Evolutionary conservation across 345 rosid genomes (phyloP), one percentile per base, ranked within the genome.

Genomic region (Boechera retrofracta): DNA sequence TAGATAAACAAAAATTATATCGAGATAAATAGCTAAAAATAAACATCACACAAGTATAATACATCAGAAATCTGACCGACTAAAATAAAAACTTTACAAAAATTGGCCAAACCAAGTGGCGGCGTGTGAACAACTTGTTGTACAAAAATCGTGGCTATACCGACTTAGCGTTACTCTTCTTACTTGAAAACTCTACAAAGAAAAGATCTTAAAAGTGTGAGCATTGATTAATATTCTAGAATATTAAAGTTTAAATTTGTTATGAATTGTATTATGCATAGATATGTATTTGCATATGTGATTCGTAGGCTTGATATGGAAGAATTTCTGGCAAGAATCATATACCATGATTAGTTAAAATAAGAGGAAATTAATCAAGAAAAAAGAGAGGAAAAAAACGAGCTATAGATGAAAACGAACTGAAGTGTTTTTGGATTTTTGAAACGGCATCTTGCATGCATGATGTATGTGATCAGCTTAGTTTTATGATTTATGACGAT

Each of bases 101-200:
- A 21, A 21, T 21, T 21, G 59, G 67, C 67, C 66, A 45, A 56
- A 74, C 66, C n/a, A 42, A 56, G 49, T 55, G 77, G 77, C 78
- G 69, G 72, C 39, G 2, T 15, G 29, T 67, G 24, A 39, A 9
- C 26, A 67, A 48, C 35, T 57, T 49, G 12, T 26, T 39, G 45
- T 59, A 51, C 63, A 45, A 32, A 32, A 68, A 59, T 68, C 74
- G 61, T 75, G 79, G 74, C 79, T 75, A 29, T 28, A 2, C 2
- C 29, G 29, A 28, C 29, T 28, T 28, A 2, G 29, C 2, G 29
- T 28, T 28, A 28, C 3, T 28, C 29, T 28, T 2, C 29, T 28
- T 28, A 2, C 29, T 28, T 28, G 29, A 28, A 28, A 28, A 28
- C 29, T 28, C 29, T 28, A 28, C 29, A 28, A 28, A 28, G 29